Conservation (phyloP, 495 filamentous ascomycete species). For the Margaritispora aquatica region DNA sequence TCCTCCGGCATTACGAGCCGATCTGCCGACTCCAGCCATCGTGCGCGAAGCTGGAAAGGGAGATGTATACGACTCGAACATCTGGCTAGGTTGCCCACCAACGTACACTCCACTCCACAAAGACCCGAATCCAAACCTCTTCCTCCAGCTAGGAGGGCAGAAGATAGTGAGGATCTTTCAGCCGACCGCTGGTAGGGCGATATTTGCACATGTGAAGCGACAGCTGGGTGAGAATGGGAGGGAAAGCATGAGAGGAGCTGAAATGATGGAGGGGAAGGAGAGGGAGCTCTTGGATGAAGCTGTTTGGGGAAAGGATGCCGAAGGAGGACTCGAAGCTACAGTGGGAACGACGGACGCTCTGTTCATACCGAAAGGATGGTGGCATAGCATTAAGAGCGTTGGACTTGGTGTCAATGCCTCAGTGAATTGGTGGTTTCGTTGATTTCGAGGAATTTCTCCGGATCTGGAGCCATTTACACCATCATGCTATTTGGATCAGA, state of each 20-base stretch:
- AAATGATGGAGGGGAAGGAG: conserved; percentile 86
- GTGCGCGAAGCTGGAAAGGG: conserved; percentile 55
- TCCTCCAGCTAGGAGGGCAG: conserved; percentile 70
- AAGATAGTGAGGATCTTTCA: conserved; percentile 69
- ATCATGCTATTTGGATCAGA: too few relatives aligned
- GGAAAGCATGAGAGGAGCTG: conserved; percentile 63
- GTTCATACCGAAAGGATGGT: conserved; percentile 91
- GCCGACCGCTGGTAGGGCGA: conserved; percentile 49
- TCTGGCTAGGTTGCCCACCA: conserved; percentile 83
- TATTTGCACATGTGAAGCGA: conserved; percentile 54
- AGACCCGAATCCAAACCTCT: conserved; percentile 92
- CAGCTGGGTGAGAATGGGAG: conserved; percentile 39
- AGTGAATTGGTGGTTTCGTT: conserved; percentile 17
- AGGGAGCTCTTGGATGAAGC: conserved; percentile 54
- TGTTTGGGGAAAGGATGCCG: conserved; percentile 56
- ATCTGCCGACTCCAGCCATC: conserved; percentile 62
- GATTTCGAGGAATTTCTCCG: not conserved
- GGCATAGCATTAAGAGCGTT: conserved; percentile 84
- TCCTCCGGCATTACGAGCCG: conserved; percentile 51
- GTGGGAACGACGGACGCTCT: conserved; percentile 64
- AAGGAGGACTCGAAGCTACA: conserved; percentile 46
- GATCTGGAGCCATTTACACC: too few relatives aligned
- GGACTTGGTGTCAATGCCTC: conserved; percentile 29
- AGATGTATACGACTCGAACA: conserved; percentile 76
- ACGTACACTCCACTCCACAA: conserved; percentile 86